A percentile compares a stretch with the other conserved stretches of the same genome.
These are phyloP conservation scores for Torulaspora delbrueckii DNA, from an alignment of 805 yeast species.

Conservation along the genomic window DNA sequence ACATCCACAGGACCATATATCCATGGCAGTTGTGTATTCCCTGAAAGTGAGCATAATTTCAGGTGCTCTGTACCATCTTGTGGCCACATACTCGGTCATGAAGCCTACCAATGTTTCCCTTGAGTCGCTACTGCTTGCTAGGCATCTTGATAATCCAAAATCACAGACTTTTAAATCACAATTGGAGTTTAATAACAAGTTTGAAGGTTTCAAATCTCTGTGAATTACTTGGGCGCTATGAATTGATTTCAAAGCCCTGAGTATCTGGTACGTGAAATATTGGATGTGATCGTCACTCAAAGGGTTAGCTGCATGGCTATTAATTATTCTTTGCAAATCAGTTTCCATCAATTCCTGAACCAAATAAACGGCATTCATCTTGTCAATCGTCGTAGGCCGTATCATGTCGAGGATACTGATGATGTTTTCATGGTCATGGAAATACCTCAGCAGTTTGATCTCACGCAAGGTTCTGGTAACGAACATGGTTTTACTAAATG, in stretches of 20 bases:
- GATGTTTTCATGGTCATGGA: slow-evolving; percentile 67
- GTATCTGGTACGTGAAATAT: slow-evolving; percentile 63
- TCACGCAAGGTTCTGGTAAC: slow-evolving; percentile 70
- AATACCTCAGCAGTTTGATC: slow-evolving; percentile 57
- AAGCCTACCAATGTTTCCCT: slow-evolving; percentile 47
- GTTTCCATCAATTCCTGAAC: slow-evolving; percentile 77
- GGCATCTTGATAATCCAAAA: slow-evolving; percentile 65
- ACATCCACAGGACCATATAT: slow-evolving; percentile 79
- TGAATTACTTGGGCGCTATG: slow-evolving; percentile 73
- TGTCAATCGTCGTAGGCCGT: slow-evolving; percentile 53
- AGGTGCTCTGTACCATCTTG: slow-evolving; percentile 82
- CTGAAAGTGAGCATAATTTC: slow-evolving; percentile 74
- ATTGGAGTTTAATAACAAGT: slow-evolving; percentile 58
- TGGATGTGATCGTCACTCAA: slow-evolving; percentile 65
- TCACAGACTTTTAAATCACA: slow-evolving; percentile 77
- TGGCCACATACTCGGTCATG: slow-evolving; percentile 77
- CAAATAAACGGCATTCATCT: slow-evolving; percentile 65
- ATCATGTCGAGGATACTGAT: slow-evolving; percentile 62
- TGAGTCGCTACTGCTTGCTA: slow-evolving; percentile 39
- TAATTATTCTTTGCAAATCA: slow-evolving; percentile 61
- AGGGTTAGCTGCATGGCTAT: slow-evolving; percentile 39
- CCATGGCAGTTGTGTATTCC: slow-evolving; percentile 71
- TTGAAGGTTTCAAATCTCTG: slow-evolving; percentile 73
- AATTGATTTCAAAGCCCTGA: slow-evolving; percentile 64
- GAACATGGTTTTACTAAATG: slow-evolving; percentile 60